These are phyloP conservation scores for Pseudogymnoascus pannorum DNA, from an alignment of 2,329 filamentous ascomycete species.

Conservation along the genomic window DNA sequence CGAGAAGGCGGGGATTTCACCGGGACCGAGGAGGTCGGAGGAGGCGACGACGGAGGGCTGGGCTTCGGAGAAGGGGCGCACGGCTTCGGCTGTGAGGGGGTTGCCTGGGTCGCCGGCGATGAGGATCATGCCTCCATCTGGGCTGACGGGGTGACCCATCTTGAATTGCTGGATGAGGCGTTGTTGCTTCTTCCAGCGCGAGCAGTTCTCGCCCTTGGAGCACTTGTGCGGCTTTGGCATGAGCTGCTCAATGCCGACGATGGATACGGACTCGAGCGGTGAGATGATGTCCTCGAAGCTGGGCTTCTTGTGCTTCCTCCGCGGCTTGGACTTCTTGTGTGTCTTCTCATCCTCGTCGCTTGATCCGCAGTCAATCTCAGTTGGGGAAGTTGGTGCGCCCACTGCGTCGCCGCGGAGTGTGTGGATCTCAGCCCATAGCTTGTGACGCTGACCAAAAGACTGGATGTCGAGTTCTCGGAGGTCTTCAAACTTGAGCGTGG, in stretches of 20 bases:
- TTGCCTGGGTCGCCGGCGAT: conserved; percentile 75
- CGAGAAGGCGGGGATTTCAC: conserved; percentile 53
- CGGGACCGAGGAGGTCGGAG: conserved; percentile 78
- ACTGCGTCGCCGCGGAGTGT: conserved; percentile 52
- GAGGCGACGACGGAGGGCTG: conserved; percentile 82
- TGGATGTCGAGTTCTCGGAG: conserved; percentile 72
- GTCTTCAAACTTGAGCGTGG: conserved; percentile 88
- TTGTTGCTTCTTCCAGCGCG: conserved; percentile 76
- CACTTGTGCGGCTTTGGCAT: conserved; percentile 79
- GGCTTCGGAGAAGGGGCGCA: conserved; percentile 64
- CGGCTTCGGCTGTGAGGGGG: conserved; percentile 52
- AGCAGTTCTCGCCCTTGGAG: conserved; percentile 77
- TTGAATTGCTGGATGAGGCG: conserved; percentile 67
- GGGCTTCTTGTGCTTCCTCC: conserved; percentile 22
- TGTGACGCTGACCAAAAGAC: conserved; percentile 74
- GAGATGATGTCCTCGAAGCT: conserved; percentile 58
- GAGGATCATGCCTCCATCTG: conserved; percentile 59
- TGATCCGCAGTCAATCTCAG: conserved; percentile 42
- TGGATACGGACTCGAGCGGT: conserved; percentile 78
- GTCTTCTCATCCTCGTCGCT: conserved; percentile 20
- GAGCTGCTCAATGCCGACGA: conserved; percentile 85
- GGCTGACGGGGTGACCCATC: conserved; percentile 63
- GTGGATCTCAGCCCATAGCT: conserved; percentile 74
- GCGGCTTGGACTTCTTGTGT: conserved; percentile 21
- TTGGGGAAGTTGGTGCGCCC: conserved; percentile 45